A percentile compares a stretch with the other conserved stretches of the same genome.
Evolutionary conservation across 73 alveolate species (phyloP).

Genomic region (Tetrahymena elliotti): DNA sequence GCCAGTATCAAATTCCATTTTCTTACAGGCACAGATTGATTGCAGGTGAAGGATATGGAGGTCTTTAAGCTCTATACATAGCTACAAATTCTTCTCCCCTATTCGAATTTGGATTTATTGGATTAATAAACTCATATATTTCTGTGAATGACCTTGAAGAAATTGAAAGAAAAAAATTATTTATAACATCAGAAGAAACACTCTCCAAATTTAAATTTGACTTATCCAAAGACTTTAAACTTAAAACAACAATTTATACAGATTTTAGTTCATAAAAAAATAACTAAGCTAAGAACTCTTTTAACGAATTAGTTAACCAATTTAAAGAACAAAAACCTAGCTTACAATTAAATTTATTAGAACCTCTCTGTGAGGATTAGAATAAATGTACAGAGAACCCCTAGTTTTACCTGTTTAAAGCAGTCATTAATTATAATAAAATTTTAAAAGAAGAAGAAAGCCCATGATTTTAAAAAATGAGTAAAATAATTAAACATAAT

Average conservation of each 20-base stretch:
- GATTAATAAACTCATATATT: not conserved
- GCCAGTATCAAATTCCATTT: not conserved
- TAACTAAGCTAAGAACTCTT: not conserved
- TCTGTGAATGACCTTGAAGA: not conserved
- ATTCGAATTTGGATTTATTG: not conserved
- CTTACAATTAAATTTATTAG: not conserved
- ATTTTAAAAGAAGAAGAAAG: not conserved
- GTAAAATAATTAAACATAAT: too few relatives aligned
- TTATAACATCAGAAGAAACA: not conserved
- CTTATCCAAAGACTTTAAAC: not conserved
- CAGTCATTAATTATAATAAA: not conserved
- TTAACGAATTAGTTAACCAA: not conserved
- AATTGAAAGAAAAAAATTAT: not conserved
- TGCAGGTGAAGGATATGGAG: not conserved
- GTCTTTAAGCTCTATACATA: not conserved
- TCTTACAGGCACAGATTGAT: not conserved
- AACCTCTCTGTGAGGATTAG: not conserved
- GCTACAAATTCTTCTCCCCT: not conserved
- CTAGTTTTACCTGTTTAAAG: not conserved
- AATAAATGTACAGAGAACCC: not conserved
- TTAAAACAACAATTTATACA: not conserved
- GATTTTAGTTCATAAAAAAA: not conserved
- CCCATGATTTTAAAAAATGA: not conserved
- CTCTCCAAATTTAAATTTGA: not conserved
- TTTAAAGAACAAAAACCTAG: not conserved